A percentile compares a stretch with the other conserved stretches of the same genome.
These are phyloP conservation scores for Wallacemonas sp. DNA, from an alignment of 208 protist genomes.

Conservation along the genomic window DNA sequence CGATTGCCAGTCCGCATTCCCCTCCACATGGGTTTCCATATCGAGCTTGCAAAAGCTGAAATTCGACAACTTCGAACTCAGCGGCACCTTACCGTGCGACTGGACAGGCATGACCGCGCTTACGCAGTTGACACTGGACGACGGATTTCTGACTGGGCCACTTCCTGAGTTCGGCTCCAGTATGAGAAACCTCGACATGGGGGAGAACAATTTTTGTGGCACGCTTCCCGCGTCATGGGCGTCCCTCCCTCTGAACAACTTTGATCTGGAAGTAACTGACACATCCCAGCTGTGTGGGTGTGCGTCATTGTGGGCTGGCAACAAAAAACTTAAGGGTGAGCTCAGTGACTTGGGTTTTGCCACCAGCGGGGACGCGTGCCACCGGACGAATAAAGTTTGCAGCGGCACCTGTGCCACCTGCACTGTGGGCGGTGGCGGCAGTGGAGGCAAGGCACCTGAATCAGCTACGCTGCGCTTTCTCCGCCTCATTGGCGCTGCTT, in stretches of 20 bases:
- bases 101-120: constrained; percentile 10
- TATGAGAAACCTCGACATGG: neutral
- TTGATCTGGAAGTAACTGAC: neutral
- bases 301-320: neutral
- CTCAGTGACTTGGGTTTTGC: neutral
- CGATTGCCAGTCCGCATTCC: neutral
- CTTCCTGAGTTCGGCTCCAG: neutral
- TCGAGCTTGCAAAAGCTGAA: neutral
- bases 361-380: neutral
- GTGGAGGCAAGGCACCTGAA: too few relatives aligned
- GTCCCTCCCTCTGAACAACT: neutral
- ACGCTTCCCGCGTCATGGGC: neutral
- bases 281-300: neutral
- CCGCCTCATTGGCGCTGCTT: constrained; percentile 3
- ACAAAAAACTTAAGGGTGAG: neutral
- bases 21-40: constrained; percentile 2
- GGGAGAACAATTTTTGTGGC: constrained; percentile 5
- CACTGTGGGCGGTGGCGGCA: neutral
- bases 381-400: neutral
- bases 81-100: neutral
- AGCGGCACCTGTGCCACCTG: constrained; percentile 1
- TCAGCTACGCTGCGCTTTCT: constrained; percentile 15
- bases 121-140: neutral
- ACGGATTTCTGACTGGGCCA: neutral
- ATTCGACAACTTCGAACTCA: neutral